Conservation (phyloP, 129 eudicot genomes). For the Glebionis coronaria region DNA sequence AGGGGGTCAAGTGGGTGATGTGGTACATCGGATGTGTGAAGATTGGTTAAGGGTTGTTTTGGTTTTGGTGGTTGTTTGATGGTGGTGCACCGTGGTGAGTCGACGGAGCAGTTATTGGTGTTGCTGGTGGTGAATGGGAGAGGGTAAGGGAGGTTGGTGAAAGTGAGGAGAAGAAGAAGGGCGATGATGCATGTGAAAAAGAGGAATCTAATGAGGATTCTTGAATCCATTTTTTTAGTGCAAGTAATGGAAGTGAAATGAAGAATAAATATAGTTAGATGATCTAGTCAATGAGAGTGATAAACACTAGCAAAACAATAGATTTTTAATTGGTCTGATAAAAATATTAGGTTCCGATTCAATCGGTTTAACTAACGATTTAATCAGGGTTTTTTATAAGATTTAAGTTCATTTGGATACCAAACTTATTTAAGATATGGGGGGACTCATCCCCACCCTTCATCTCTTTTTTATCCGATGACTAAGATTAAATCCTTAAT, state of each 20-base stretch:
- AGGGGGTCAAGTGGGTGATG: constrained; percentile 96
- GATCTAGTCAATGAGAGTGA: not conserved
- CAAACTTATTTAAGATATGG: too few species aligned
- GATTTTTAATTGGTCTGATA: too few species aligned
- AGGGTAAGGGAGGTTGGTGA: constrained; percentile 34
- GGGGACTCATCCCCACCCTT: too few species aligned
- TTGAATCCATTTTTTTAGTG: constrained; percentile 55
- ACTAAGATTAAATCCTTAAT: too few species aligned
- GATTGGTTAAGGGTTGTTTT: constrained; percentile 30
- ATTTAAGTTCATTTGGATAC: too few species aligned
- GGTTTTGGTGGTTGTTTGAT: constrained; percentile 31
- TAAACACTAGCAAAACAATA: too few species aligned
- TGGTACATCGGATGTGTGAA: constrained; percentile 61
- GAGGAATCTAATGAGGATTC: constrained; percentile 41
- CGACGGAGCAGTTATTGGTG: constrained; percentile 31
- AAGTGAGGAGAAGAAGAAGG: constrained; percentile 47
- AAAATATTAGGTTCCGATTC: too few species aligned
- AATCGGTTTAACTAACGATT: too few species aligned
- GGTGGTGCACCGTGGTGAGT: constrained; percentile 40
- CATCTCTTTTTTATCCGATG: too few species aligned
- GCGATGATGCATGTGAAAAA: constrained; percentile 39
- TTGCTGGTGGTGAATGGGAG: constrained; percentile 13
- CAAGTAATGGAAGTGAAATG: constrained; percentile 8
- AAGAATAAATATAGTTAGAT: constrained; percentile 3
- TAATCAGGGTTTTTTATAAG: too few species aligned